Conservation (phyloP, 2,329 filamentous ascomycete species). For the Arthrobotrys sinensis region DNA sequence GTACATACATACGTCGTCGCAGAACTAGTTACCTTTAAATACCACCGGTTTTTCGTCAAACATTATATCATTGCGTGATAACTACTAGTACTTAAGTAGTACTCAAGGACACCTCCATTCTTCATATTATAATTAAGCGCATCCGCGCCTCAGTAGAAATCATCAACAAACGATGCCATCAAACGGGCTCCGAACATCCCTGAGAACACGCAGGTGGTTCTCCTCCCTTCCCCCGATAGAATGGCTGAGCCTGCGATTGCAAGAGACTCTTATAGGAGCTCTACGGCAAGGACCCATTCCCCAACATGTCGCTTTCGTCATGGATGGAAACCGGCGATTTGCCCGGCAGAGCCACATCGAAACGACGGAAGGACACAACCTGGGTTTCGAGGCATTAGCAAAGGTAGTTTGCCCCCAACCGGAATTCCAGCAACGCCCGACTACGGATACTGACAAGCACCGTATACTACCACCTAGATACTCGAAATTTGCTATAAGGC, state of each 20-base stretch:
- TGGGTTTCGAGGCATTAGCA: conserved; percentile 94
- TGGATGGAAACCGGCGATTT: conserved; percentile 97
- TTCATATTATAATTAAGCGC: background rate
- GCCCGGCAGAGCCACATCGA: conserved; percentile 92
- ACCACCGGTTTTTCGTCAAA: background rate
- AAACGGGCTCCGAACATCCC: conserved; percentile 59
- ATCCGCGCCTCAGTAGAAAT: background rate
- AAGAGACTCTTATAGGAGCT: conserved; percentile 88
- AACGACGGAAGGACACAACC: conserved; percentile 93
- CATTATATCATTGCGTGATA: background rate
- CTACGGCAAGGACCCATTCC: conserved; percentile 92
- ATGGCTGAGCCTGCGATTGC: conserved; percentile 84
- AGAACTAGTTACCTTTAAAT: background rate
- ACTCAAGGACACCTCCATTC: background rate
- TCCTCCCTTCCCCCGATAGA: conserved; percentile 90
- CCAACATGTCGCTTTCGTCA: conserved; percentile 97
- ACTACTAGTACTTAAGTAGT: too few relatives aligned
- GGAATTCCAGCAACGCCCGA: conserved; percentile 31
- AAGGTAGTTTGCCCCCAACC: conserved; percentile 72
- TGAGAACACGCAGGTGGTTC: conserved; percentile 75
- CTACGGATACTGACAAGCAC: background rate
- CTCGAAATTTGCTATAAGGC: conserved; percentile 98
- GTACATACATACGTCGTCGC: conserved; percentile 2
- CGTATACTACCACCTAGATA: conserved; percentile 70
- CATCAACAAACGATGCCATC: conserved; percentile 38